Percentiles rank a stretch among this genome's conserved stretches.
These are phyloP conservation scores for Trichoderma gracile DNA, from an alignment of 2,329 filamentous ascomycete species.

Conservation along the genomic window DNA sequence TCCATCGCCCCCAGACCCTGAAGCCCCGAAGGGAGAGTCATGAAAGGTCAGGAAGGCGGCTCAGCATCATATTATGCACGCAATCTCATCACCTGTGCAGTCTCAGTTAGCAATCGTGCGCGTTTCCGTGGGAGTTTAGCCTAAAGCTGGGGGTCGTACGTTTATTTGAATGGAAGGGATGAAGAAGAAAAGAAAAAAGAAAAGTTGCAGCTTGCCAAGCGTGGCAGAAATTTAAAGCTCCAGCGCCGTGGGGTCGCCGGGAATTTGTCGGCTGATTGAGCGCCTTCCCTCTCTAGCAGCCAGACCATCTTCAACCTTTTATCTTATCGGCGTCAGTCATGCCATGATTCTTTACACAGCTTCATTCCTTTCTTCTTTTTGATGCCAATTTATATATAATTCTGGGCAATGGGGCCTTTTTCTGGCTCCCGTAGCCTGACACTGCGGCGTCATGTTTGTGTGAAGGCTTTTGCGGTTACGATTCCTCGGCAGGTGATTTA, in stretches of 20 bases:
- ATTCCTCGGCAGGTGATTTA: slow-evolving; percentile 27
- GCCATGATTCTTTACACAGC: slow-evolving; percentile 7
- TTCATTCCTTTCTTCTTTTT: neutral
- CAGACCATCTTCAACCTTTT: slow-evolving; percentile 11
- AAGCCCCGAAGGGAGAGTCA: slow-evolving; percentile 87
- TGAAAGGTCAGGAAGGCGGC: slow-evolving; percentile 62
- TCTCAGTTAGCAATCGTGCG: slow-evolving; percentile 37
- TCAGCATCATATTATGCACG: slow-evolving; percentile 89
- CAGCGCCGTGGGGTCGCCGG: slow-evolving; percentile 32
- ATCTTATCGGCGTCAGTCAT: slow-evolving; percentile 25
- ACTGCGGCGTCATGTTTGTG: slow-evolving; percentile 28
- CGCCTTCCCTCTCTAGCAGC: neutral
- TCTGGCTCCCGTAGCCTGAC: slow-evolving; percentile 31
- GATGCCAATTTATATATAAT: slow-evolving; percentile 1
- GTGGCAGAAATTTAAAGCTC: slow-evolving; percentile 42
- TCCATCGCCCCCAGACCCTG: slow-evolving; percentile 76
- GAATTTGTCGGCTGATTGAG: slow-evolving; percentile 34
- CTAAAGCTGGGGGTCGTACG: slow-evolving; percentile 59
- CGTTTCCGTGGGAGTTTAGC: neutral
- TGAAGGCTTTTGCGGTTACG: slow-evolving; percentile 5
- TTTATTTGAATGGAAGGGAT: slow-evolving; percentile 99
- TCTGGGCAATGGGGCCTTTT: slow-evolving; percentile 32
- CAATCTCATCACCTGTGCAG: slow-evolving; percentile 94
- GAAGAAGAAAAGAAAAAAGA: slow-evolving; percentile 60
- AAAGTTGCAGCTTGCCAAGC: slow-evolving; percentile 16